Percentiles rank a stretch among this genome's conserved stretches.
Evolutionary conservation across 768 basidiomycete species (phyloP).

Genomic region (Mycena haematopus): DNA sequence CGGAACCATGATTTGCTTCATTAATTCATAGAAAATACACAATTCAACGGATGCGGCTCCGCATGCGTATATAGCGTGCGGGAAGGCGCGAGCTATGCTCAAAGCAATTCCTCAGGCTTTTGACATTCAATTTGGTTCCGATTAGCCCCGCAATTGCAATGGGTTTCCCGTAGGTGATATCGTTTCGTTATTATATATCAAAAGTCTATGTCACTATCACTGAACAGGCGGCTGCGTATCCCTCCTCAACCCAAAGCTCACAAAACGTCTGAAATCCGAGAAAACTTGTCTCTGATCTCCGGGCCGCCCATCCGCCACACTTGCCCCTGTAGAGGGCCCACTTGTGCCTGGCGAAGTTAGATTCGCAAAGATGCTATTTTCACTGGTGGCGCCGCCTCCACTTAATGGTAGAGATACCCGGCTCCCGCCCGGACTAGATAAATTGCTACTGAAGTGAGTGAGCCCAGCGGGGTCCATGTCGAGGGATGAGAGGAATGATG

Average conservation of each 20-base stretch:
- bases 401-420: conserved; percentile 59
- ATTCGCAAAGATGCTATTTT: conserved; percentile 61
- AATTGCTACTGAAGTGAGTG: conserved; percentile 52
- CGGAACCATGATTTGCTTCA: neutral
- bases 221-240: conserved; percentile 48
- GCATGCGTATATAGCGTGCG: too few species aligned
- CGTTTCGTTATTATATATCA: too few species aligned
- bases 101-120: too few species aligned
- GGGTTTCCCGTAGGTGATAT: too few species aligned
- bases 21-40: conserved; percentile 6
- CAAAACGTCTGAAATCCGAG: conserved; percentile 86
- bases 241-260: conserved; percentile 86
- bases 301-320: conserved; percentile 45
- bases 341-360: conserved; percentile 68
- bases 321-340: conserved; percentile 68
- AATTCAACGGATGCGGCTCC: neutral
- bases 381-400: conserved; percentile 41
- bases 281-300: conserved; percentile 76
- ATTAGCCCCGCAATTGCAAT: too few species aligned
- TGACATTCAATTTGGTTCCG: too few species aligned
- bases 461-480: conserved; percentile 90
- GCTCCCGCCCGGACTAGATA: conserved; percentile 71
- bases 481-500: conserved; percentile 90
- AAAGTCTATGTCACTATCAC: conserved; percentile 4
- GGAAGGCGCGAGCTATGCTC: too few species aligned